Evolutionary conservation across 805 yeast species (phyloP).

Genomic region (Candida maesae): DNA sequence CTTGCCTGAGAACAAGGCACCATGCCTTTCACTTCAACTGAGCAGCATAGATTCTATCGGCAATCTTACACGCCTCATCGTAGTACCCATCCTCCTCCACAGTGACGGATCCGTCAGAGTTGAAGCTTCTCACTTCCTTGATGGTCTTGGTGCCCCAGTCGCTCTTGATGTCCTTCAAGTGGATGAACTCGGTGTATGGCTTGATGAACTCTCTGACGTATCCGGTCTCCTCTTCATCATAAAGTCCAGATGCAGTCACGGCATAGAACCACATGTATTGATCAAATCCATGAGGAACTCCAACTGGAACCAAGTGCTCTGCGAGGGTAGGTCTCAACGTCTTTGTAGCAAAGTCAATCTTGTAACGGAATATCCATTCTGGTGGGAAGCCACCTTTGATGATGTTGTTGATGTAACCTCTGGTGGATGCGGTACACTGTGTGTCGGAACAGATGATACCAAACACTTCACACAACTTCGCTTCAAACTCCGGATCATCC

Average conservation of each 20-base stretch:
- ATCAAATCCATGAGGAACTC: slow-evolving; percentile 37
- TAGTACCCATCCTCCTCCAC: slow-evolving; percentile 8
- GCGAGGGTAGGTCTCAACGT: slow-evolving; percentile 16
- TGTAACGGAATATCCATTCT: slow-evolving; percentile 28
- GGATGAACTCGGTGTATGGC: slow-evolving; percentile 21
- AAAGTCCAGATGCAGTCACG: slow-evolving; percentile 5
- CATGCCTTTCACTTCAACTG: slow-evolving; percentile 1
- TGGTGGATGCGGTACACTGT: slow-evolving; percentile 35
- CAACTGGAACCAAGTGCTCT: slow-evolving; percentile 20
- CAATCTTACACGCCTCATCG: slow-evolving; percentile 9
- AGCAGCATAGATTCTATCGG: slow-evolving; percentile 10
- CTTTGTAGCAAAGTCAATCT: slow-evolving; percentile 14
- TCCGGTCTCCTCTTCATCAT: slow-evolving; percentile 6
- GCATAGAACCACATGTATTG: slow-evolving; percentile 33
- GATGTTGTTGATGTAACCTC: slow-evolving; percentile 31
- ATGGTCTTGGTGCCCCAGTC: slow-evolving; percentile 7
- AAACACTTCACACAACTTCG: slow-evolving; percentile 23
- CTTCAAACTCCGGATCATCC: slow-evolving; percentile 11
- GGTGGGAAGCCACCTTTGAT: slow-evolving; percentile 25
- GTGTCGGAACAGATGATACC: slow-evolving; percentile 36
- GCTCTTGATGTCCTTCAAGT: slow-evolving; percentile 1
- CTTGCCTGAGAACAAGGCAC: no score
- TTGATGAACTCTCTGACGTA: slow-evolving; percentile 11
- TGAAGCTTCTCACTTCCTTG: slow-evolving; percentile 7
- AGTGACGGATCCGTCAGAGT: slow-evolving; percentile 6